phyloP scores from a whole-genome alignment of 2,329 filamentous ascomycete genomes.

The Blastomyces parvus region DNA sequence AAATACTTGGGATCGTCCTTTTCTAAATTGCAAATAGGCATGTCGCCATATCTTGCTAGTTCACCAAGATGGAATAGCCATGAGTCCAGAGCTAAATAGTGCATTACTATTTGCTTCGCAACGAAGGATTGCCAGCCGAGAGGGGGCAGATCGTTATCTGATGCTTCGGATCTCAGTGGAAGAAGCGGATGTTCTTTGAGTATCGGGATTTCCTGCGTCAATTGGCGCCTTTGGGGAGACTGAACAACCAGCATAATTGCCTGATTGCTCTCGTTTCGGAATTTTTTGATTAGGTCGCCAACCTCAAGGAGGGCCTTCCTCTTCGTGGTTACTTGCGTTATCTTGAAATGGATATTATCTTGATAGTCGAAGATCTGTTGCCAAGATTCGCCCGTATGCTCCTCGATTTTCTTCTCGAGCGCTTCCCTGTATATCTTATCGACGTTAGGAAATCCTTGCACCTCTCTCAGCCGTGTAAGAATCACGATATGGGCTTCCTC shows the following conservation, averaged over 20 bases:
- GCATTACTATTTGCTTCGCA: conserved; percentile 72
- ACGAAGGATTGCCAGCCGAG: conserved; percentile 90
- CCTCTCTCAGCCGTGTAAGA: conserved; percentile 71
- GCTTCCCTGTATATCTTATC: conserved; percentile 78
- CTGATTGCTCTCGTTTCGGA: conserved; percentile 71
- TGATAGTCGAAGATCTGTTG: conserved; percentile 81
- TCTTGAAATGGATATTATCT: conserved; percentile 74
- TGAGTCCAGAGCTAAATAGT: conserved; percentile 84
- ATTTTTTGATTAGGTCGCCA: conserved; percentile 77
- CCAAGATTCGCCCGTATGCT: conserved; percentile 59
- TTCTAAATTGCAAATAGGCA: conserved; percentile 91
- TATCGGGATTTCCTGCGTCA: conserved; percentile 76
- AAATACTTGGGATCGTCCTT: conserved; percentile 87
- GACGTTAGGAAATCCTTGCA: conserved; percentile 80
- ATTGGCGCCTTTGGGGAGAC: conserved; percentile 69
- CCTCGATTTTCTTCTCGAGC: conserved; percentile 51
- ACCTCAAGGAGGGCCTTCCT: conserved; percentile 84
- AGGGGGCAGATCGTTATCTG: conserved; percentile 79
- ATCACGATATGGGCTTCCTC: conserved; percentile 78
- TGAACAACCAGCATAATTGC: conserved; percentile 82
- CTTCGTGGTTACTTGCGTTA: conserved; percentile 76
- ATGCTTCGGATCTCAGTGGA: conserved; percentile 67
- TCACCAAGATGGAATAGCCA: conserved; percentile 86
- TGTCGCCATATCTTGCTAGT: conserved; percentile 81
- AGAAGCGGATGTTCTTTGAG: conserved; percentile 78